Conservation (phyloP, 116 monocot genomes). For the Posidonia oceanica region DNA sequence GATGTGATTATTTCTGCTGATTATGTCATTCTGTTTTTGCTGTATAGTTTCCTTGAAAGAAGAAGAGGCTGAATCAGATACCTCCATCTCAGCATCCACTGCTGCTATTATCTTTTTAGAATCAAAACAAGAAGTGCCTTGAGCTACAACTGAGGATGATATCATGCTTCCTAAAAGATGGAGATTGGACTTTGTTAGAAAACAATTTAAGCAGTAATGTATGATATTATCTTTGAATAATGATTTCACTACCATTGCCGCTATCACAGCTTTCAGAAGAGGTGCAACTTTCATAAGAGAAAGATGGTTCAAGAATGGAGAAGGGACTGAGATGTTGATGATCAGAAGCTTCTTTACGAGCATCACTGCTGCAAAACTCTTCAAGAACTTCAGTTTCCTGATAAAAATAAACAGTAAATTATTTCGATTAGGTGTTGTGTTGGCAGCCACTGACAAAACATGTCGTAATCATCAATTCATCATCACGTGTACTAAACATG, state of each 20-base stretch:
- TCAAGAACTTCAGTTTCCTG: slow-evolving; percentile 22
- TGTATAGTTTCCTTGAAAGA: slow-evolving; percentile 8
- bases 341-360: slow-evolving; percentile 22
- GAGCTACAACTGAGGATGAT: slow-evolving; percentile 2
- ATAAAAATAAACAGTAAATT: background rate
- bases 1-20: background rate
- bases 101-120: background rate
- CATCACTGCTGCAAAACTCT: slow-evolving; percentile 15
- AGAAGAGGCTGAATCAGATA: slow-evolving; percentile 54
- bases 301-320: slow-evolving; percentile 53
- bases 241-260: slow-evolving; percentile 30
- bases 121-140: background rate
- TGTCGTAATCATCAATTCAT: background rate
- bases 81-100: slow-evolving; percentile 23
- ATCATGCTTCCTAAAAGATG: slow-evolving; percentile 3
- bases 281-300: slow-evolving; percentile 50
- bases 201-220: background rate
- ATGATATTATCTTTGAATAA: background rate
- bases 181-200: background rate
- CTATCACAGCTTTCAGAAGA: slow-evolving; percentile 47
- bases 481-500: background rate
- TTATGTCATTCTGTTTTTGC: slow-evolving; percentile 4
- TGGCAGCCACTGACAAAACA: background rate
- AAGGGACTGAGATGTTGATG: slow-evolving; percentile 43
- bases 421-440: background rate